A percentile compares a stretch with the other conserved stretches of the same genome.
Evolutionary conservation across 148 eudicot genomes (phyloP).

Genomic region (Rhododendron molle): DNA sequence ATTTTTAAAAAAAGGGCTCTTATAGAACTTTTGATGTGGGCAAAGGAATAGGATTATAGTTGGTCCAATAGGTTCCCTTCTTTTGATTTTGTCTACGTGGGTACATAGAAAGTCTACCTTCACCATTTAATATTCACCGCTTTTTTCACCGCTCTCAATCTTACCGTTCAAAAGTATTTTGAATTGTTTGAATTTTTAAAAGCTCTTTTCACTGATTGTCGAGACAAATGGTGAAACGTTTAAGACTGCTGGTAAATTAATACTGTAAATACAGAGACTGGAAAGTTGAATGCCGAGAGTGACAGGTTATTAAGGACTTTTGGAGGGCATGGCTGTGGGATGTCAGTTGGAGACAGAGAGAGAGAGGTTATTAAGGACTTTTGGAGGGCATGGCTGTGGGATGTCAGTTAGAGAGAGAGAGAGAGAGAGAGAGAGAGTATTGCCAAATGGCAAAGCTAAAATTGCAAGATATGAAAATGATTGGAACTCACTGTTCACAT

Average conservation of each 20-base stretch:
- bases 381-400: background rate
- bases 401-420: background rate
- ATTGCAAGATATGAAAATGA: background rate
- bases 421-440: background rate
- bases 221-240: no score
- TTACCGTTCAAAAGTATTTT: no score
- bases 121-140: no score
- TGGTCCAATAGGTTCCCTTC: background rate
- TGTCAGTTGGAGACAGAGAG: background rate
- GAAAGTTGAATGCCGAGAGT: background rate
- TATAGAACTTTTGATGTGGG: background rate
- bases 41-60: background rate
- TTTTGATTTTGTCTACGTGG: background rate
- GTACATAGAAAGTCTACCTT: no score
- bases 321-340: background rate
- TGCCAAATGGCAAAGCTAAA: background rate
- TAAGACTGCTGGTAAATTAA: background rate
- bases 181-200: no score
- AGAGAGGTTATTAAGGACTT: background rate
- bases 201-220: no score
- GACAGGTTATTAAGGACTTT: background rate
- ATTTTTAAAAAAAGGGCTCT: no score
- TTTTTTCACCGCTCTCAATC: no score
- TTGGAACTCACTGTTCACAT: constrained; percentile 10
- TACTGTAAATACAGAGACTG: background rate